Base-by-base conservation (phyloP, 371 early-diverging fungal species). In the Blastocladiella emersonii region DNA sequence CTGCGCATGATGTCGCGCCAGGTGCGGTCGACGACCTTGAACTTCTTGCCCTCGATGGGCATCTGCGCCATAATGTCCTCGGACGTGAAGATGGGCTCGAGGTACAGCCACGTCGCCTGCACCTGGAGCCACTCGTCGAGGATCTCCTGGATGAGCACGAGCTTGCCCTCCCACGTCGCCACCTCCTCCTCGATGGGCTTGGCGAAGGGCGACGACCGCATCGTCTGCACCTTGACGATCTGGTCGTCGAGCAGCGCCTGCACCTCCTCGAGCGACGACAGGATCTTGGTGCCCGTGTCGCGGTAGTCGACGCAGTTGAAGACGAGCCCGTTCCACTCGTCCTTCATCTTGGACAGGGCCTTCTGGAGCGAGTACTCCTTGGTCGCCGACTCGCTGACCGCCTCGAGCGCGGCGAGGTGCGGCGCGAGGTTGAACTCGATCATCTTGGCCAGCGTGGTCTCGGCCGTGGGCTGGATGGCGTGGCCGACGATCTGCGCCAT, bases 321-420 rank as follows among this genome's bases (percentile, higher is more conserved):
- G 32, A 56, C 53, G 63, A 77, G 74, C 27, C 64, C 64, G 63
- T 72, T 70, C 82, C 82, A 81, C 64, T 81, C 82, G 36, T 45
- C 55, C 41, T 78, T 78, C 80, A 81, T 78, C 64, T 80, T 80
- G 64, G 78, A 77, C 1, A 81, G 65, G 0, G 80, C 76, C 13
- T 71, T 72, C 65, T 81, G 78, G 41, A 81, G 77, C 2, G 79
- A 73, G 70, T 80, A 80, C 64, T 81, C 82, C 61, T 81, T 81
- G 15, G 76, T 76, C 36, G 82, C 80, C 21, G 72, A 70, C 55
- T 80, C 80, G 65, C 78, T 76, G 5, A 80, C 73, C 63, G 78
- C 75, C 27, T 76, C 68, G 41, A 81, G 76, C 56, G 39, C 61
- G 8, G 74, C 74, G n/a, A 81, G 69, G 19, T 67, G 62, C 30